Conservation (phyloP, 2,329 filamentous ascomycete genomes). For the Rutstroemia sp. region DNA sequence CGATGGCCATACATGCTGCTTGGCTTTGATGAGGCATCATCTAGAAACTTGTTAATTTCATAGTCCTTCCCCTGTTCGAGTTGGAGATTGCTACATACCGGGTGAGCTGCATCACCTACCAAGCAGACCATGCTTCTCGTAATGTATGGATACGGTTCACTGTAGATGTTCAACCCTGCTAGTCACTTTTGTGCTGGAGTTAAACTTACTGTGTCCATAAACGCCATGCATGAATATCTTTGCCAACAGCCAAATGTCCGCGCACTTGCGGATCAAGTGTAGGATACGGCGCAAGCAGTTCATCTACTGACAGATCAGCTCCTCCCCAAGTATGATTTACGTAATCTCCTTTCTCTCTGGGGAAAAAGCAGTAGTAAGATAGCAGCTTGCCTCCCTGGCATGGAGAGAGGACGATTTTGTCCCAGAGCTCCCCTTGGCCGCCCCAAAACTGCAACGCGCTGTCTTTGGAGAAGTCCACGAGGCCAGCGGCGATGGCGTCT, state of each 20-base stretch:
- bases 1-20: constrained; percentile 38
- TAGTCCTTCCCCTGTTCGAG: not conserved
- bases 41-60: not conserved
- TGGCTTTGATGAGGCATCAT: constrained; percentile 67
- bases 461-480: constrained; percentile 55
- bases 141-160: constrained; percentile 51
- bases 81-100: constrained; percentile 22
- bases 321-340: constrained; percentile 50
- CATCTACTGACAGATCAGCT: constrained; percentile 44
- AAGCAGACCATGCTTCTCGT: constrained; percentile 45
- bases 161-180: too few relatives aligned
- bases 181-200: too few relatives aligned
- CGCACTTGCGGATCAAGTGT: constrained; percentile 51
- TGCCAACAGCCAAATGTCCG: constrained; percentile 49
- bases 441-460: constrained; percentile 64
- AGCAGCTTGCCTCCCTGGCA: constrained; percentile 59
- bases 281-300: constrained; percentile 53
- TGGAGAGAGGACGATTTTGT: constrained; percentile 65
- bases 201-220: constrained; percentile 47
- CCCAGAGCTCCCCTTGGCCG: constrained; percentile 49
- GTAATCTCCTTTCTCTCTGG: constrained; percentile 51
- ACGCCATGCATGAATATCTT: constrained; percentile 58
- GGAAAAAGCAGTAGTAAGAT: constrained; percentile 66
- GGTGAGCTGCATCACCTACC: constrained; percentile 60
- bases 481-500: constrained; percentile 50